phyloP scores from a whole-genome alignment of 306 rosid species.

The Acacia acuminata region DNA sequence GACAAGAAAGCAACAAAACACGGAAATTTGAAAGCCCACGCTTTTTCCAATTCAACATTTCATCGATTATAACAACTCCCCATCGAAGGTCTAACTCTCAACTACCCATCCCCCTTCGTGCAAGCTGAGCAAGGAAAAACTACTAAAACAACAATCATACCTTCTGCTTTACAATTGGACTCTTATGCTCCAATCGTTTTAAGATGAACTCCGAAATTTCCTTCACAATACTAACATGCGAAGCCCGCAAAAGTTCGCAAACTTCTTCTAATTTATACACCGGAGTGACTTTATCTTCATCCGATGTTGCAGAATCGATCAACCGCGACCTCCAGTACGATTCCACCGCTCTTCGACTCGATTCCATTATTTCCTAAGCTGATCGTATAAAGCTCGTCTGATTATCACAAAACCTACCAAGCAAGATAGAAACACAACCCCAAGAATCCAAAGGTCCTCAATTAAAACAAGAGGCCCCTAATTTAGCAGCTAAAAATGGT shows the following conservation, averaged over 20 bases:
- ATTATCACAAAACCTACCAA: conserved; percentile 27
- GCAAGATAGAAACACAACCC: not conserved
- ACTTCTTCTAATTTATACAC: conserved; percentile 91
- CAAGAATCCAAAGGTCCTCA: not conserved
- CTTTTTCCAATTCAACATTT: conserved; percentile 1
- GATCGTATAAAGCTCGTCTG: not conserved
- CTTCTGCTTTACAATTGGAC: conserved; percentile 96
- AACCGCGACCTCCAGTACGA: conserved; percentile 90
- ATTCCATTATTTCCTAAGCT: conserved; percentile 64
- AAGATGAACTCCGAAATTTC: conserved; percentile 82
- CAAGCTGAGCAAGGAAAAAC: conserved; percentile 23
- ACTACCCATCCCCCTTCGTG: conserved; percentile 35
- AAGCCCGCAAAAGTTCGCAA: conserved; percentile 80
- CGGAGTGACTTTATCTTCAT: conserved; percentile 92
- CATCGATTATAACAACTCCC: not conserved
- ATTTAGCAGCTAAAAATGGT: not conserved
- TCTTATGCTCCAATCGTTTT: conserved; percentile 87
- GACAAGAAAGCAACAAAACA: not conserved
- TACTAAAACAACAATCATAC: conserved; percentile 41
- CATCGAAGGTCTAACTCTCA: not conserved
- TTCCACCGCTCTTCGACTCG: conserved; percentile 98
- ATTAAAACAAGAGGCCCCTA: not conserved
- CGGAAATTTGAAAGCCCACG: not conserved
- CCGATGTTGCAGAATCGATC: conserved; percentile 87
- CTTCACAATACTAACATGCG: conserved; percentile 88